phyloP scores from a whole-genome alignment of 805 yeast species.

The Blastobotrys robertii region DNA sequence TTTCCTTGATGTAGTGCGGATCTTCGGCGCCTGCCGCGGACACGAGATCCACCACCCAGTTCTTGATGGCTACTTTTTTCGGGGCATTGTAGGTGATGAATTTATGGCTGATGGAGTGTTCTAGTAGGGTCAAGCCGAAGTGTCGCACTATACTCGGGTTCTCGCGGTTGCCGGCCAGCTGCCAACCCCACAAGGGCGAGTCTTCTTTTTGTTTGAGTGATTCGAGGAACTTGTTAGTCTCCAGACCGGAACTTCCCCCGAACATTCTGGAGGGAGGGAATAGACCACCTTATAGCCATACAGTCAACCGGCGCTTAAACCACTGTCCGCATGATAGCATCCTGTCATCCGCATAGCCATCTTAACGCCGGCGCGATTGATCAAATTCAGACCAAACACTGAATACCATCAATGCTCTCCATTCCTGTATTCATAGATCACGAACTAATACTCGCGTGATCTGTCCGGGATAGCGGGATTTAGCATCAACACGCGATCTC shows the following conservation, averaged over 20 bases:
- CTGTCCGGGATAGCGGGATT: too few species aligned
- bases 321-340: too few species aligned
- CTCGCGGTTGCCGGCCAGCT: constrained; percentile 57
- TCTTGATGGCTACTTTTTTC: constrained; percentile 58
- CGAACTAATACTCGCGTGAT: too few species aligned
- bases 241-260: too few species aligned
- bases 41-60: constrained; percentile 78
- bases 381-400: too few species aligned
- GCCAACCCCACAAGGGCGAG: constrained; percentile 89
- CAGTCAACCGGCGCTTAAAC: too few species aligned
- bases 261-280: neutral
- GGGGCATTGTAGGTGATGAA: constrained; percentile 47
- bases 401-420: too few species aligned
- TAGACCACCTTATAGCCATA: neutral
- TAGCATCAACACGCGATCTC: too few species aligned
- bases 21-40: constrained; percentile 49
- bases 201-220: constrained; percentile 66
- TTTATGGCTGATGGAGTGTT: constrained; percentile 52
- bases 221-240: constrained; percentile 51
- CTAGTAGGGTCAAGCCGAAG: constrained; percentile 75
- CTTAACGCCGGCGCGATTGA: too few species aligned
- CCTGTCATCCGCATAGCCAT: too few species aligned
- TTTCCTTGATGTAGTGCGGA: constrained; percentile 85
- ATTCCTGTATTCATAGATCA: too few species aligned
- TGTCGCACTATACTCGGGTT: constrained; percentile 71